Evolutionary conservation across 1,284 basidiomycete genomes (phyloP).

Genomic region (Volvariella surrecta): DNA sequence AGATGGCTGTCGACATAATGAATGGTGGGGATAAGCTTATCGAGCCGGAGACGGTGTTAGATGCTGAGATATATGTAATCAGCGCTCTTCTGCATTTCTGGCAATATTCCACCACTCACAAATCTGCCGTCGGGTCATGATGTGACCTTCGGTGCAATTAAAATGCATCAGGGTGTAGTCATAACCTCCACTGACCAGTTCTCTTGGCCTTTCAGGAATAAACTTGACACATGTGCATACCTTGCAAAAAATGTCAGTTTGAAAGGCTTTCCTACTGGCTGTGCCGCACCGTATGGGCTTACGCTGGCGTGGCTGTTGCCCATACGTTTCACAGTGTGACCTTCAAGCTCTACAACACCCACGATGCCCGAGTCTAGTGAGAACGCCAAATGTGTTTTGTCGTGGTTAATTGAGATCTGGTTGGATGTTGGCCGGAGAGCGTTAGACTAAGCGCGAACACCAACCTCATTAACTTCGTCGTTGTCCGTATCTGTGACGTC

Average conservation of each 20-base stretch:
- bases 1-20: constrained; percentile 50
- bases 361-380: constrained; percentile 60
- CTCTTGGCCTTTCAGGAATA: constrained; percentile 57
- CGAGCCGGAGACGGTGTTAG: no score
- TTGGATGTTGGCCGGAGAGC: constrained; percentile 28
- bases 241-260: constrained; percentile 27
- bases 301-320: constrained; percentile 56
- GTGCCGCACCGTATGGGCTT: constrained; percentile 18
- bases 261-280: not conserved
- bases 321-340: constrained; percentile 41
- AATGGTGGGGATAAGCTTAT: constrained; percentile 57
- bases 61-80: no score
- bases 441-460: constrained; percentile 11
- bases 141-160: constrained; percentile 47
- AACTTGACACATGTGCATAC: constrained; percentile 62
- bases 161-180: constrained; percentile 62
- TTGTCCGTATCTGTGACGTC: constrained; percentile 42
- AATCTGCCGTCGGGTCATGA: constrained; percentile 52
- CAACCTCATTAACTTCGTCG: constrained; percentile 64
- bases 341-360: constrained; percentile 53
- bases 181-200: constrained; percentile 71
- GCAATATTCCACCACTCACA: constrained; percentile 44
- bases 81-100: no score
- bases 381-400: constrained; percentile 54
- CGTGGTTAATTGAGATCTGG: constrained; percentile 52